Percentiles rank a stretch among this genome's conserved stretches.
Conservation (phyloP, 2,329 filamentous ascomycete genomes). For the Tolypocladium tundrense region DNA sequence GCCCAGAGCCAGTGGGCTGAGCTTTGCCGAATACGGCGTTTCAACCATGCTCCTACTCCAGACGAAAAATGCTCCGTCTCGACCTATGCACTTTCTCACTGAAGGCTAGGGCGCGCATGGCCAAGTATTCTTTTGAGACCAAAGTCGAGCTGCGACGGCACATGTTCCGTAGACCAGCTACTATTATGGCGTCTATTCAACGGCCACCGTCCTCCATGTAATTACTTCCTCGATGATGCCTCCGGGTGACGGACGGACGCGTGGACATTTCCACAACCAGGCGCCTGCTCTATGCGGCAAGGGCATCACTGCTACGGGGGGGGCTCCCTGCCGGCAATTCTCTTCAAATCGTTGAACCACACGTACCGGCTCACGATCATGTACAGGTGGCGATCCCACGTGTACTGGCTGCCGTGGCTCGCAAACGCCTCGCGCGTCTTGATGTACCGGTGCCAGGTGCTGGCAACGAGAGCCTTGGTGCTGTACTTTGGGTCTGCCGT, state of each 20-base stretch:
- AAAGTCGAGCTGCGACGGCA: background rate
- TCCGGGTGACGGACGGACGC: too few species aligned
- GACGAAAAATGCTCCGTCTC: background rate
- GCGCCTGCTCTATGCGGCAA: background rate
- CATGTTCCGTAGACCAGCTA: background rate
- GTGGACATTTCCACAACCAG: background rate
- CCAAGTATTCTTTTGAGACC: background rate
- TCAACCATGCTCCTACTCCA: background rate
- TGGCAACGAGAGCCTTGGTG: conserved; percentile 22
- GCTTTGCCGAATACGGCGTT: background rate
- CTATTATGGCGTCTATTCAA: background rate
- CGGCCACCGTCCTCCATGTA: background rate
- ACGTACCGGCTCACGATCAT: conserved; percentile 28
- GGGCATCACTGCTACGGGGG: background rate
- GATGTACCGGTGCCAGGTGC: conserved; percentile 23
- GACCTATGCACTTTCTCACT: background rate
- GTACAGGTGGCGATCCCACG: conserved; percentile 29
- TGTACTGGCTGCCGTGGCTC: conserved; percentile 27
- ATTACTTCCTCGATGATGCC: too few species aligned
- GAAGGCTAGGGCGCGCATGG: too few species aligned
- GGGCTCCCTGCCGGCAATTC: conserved; percentile 2
- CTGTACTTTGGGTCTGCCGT: conserved; percentile 6
- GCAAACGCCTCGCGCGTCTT: conserved; percentile 24
- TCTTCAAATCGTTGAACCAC: conserved; percentile 24
- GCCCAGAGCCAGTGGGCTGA: background rate